Base-by-base conservation (phyloP, 2,329 filamentous ascomycete genomes). In the Xylariales sp. region DNA sequence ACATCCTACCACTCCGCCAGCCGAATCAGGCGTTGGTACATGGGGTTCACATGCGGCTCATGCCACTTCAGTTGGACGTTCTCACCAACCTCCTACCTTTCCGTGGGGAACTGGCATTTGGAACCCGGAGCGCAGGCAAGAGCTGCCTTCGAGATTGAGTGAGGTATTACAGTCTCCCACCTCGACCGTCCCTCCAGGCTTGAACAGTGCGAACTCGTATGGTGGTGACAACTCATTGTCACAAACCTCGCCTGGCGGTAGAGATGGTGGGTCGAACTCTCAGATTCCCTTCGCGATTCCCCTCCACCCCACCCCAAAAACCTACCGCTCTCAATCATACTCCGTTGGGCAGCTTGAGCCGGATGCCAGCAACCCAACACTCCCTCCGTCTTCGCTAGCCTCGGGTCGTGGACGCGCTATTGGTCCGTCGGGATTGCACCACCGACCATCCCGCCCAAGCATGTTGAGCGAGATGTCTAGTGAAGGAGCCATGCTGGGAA, bases 281-380 rank as follows among this genome's bases (percentile, higher is more conserved):
- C 80, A 91, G 48, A 86, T 95, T 40, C 87, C 88, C 1, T 95
- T 95, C 55, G 77, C 86, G 5, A 94, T 95, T 51, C 89, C 89
- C 4, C 72, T 95, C 15, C 87, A 95, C 48, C 89, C 91, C 1
- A 93, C 88, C 0, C 87, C 87, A 2, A 97, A 97, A 63, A 89
- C 88, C 1, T 93, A 95, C 54, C 83, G 93, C 31, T 98, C 93
- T 5, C 88, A 96, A 62, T 97, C 93, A 4, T 97, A 97, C 63
- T 97, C 91, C 0, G 91, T 95, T 35, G 90, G 90, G 4, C 90
- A 96, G 59, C 71, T 89, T 46, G 89, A 95, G 40, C 76, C 82
- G 1, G 86, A 91, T 44, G 65, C 65, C 1, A 55, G 64, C 11
- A 55, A 55, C 3, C 53, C 24, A 14, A 16, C 11, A 12, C 4